A percentile compares a stretch with the other conserved stretches of the same genome.
Conservation (phyloP, 805 yeast species). For the Candida ovalis region DNA sequence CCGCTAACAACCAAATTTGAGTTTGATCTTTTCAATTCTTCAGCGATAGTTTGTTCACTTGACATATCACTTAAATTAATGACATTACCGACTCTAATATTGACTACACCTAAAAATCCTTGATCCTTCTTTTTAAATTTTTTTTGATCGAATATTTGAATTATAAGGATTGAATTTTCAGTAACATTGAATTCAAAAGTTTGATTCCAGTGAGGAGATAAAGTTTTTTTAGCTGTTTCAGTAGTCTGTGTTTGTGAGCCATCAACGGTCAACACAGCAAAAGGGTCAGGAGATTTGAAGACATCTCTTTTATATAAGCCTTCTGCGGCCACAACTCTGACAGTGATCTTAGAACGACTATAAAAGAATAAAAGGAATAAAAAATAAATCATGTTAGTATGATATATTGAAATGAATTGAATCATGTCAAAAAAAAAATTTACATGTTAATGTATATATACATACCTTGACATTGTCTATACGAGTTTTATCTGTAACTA, state of each 20-base stretch:
- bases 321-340: conserved; percentile 91
- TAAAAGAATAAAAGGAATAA: not conserved
- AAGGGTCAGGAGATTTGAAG: conserved; percentile 95
- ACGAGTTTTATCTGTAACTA: not conserved
- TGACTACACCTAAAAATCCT: conserved; percentile 95
- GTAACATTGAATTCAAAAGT: conserved; percentile 71
- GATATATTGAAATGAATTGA: conserved; percentile 6
- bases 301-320: conserved; percentile 93
- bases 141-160: conserved; percentile 95
- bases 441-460: not conserved
- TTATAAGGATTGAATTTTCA: conserved; percentile 80
- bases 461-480: conserved; percentile 1
- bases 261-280: conserved; percentile 96
- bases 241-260: conserved; percentile 96
- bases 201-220: conserved; percentile 98
- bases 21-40: conserved; percentile 87
- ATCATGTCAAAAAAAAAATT: no score
- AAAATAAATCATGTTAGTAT: not conserved
- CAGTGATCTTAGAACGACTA: conserved; percentile 41
- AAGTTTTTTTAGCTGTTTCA: conserved; percentile 85
- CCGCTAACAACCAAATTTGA: conserved; percentile 94
- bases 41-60: conserved; percentile 82
- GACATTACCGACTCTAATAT: conserved; percentile 84
- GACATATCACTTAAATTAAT: conserved; percentile 53
- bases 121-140: conserved; percentile 98